Base-by-base conservation (phyloP, 2,329 filamentous ascomycete species). In the Acrodontium crateriforme region DNA sequence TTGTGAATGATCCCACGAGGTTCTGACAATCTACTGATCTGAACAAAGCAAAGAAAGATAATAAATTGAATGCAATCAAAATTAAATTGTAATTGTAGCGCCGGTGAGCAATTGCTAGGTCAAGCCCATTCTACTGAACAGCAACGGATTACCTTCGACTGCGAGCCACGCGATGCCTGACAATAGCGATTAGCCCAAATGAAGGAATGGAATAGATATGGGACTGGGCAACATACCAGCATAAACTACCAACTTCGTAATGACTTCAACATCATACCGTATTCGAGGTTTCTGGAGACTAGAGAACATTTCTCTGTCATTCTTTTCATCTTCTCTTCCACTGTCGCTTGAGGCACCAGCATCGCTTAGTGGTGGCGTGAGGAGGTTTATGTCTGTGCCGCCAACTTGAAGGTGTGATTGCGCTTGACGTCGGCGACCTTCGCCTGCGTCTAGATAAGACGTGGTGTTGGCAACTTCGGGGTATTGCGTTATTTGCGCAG, bases 181-280 rank as follows among this genome's bases (percentile, higher is more conserved):
- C 25, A 24, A 24, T 3, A 2, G 18, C 40, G 36, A 42, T 37
- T 12, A 32, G 30, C 21, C 11, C 14, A 12, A 30, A 17, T 32
- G 16, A 22, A n/a, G 11, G 12, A 6, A 30, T 35, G 10, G 11
- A 25, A 16, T n/a, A 6, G 11, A 14, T 9, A 17, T 11, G 9
- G 30, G 11, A 26, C n/a, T 9, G 7, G 5, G 26, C 23, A 10
- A 58, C 74, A 55, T 59, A 83, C 87, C 89, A 34, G 78, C 70
- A 59, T 98, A 98, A 14, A 98, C 83, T 44, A 98, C 79, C 35
- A 98, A 57, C 58, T 94, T 95, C 4, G 89, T 95, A 19, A 98
- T 79, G 20, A 98, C 87, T 55, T 98, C 89, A n/a, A 95, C 87
- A 56, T 98, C 89, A 49, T 95, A 98, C 43, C 85, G 68, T 34